Conservation (phyloP, 805 yeast species). For the Middelhovenomyces tepae region DNA sequence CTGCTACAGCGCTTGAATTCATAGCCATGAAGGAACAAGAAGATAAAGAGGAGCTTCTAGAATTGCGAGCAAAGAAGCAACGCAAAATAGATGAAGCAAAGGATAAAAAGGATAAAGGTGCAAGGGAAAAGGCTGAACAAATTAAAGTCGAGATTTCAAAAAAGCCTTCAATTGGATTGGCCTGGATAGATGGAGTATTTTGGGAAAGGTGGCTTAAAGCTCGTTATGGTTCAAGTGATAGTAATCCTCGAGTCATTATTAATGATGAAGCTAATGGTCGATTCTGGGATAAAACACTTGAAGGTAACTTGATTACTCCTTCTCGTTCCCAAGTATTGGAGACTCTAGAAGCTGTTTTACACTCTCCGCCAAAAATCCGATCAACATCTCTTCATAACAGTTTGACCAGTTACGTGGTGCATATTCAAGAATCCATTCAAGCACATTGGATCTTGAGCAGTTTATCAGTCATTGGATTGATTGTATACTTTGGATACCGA, state of each 20-base stretch:
- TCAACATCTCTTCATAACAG: constrained; percentile 9
- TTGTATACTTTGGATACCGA: background rate
- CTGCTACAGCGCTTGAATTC: constrained; percentile 24
- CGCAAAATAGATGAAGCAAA: constrained; percentile 26
- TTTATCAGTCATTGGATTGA: background rate
- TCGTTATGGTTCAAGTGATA: constrained; percentile 21
- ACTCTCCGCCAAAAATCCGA: constrained; percentile 7
- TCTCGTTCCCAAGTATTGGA: constrained; percentile 18
- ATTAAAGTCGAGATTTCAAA: constrained; percentile 19
- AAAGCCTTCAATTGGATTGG: constrained; percentile 24
- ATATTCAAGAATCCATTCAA: background rate
- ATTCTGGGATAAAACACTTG: constrained; percentile 24
- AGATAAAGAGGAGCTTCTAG: constrained; percentile 19
- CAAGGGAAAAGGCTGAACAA: constrained; percentile 22
- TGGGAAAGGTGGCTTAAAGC: constrained; percentile 28
- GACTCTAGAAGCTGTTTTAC: constrained; percentile 12
- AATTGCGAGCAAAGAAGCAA: constrained; percentile 24
- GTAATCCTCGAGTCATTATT: constrained; percentile 21
- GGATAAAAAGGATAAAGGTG: constrained; percentile 24
- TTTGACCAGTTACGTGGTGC: constrained; percentile 5
- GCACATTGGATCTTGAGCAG: constrained; percentile 1
- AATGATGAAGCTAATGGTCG: constrained; percentile 20
- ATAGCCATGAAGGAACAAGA: constrained; percentile 18
- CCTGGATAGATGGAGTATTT: constrained; percentile 29
- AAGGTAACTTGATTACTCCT: constrained; percentile 17